Percentiles rank a stretch among this genome's conserved stretches.
phyloP scores from a whole-genome alignment of 2,329 filamentous ascomycete species.

The Aspergillus uvarum region DNA sequence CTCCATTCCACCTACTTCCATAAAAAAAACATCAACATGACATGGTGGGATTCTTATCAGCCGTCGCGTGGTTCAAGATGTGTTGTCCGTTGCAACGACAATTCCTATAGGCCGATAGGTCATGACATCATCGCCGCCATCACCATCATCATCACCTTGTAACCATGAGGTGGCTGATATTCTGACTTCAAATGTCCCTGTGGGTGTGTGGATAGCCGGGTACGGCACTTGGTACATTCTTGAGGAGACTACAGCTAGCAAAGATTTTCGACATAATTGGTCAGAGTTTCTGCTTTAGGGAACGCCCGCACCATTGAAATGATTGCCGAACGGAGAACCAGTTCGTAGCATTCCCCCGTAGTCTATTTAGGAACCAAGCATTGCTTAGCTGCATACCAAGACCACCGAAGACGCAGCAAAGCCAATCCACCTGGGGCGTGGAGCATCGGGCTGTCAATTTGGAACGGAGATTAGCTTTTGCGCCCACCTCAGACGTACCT shows the following conservation, averaged over 20 bases:
- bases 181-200: not conserved
- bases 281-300: not conserved
- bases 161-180: not conserved
- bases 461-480: conserved; percentile 8
- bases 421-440: conserved; percentile 14
- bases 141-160: not conserved
- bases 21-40: not conserved
- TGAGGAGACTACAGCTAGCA: not conserved
- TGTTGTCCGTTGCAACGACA: not conserved
- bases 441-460: conserved; percentile 2
- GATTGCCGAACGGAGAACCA: not conserved
- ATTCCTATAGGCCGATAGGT: not conserved
- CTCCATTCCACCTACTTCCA: not conserved
- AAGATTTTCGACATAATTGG: not conserved
- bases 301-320: not conserved
- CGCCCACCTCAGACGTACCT: conserved; percentile 3
- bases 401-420: conserved; percentile 3
- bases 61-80: not conserved
- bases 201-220: not conserved
- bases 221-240: not conserved
- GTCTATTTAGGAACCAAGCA: not conserved
- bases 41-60: not conserved
- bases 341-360: not conserved
- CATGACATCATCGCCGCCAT: not conserved
- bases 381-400: conserved; percentile 7